These are phyloP conservation scores for Colletotrichum shisoi DNA, from an alignment of 2,329 filamentous ascomycete species.

Conservation along the genomic window DNA sequence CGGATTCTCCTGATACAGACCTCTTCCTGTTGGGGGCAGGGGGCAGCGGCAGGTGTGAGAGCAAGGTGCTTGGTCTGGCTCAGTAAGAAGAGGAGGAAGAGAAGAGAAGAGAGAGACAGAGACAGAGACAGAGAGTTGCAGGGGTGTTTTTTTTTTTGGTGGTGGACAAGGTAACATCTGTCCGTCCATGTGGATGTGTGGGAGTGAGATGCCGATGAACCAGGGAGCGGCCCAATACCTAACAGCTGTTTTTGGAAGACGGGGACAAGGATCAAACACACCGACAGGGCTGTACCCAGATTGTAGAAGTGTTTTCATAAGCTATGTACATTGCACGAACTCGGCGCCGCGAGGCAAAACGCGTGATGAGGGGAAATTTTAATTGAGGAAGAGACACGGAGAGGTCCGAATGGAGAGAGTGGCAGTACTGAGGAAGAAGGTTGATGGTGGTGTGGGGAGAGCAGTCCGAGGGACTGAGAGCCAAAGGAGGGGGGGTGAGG, in stretches of 20 bases:
- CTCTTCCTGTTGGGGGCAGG: constrained; percentile 47
- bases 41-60: constrained; percentile 42
- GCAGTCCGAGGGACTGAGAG: constrained; percentile 38
- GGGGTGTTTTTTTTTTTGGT: constrained; percentile 32
- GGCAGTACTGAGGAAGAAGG: constrained; percentile 20
- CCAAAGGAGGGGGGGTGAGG: not conserved
- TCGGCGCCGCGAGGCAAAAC: constrained; percentile 16
- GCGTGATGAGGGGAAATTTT: constrained; percentile 26
- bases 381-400: constrained; percentile 32
- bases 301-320: constrained; percentile 36
- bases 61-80: constrained; percentile 38
- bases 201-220: constrained; percentile 46
- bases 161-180: constrained; percentile 51
- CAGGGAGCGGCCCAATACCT: constrained; percentile 43
- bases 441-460: constrained; percentile 39
- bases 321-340: constrained; percentile 38
- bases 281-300: constrained; percentile 43
- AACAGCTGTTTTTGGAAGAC: constrained; percentile 46
- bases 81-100: constrained; percentile 8
- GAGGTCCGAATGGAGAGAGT: constrained; percentile 25
- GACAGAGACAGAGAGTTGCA: constrained; percentile 33
- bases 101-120: constrained; percentile 16
- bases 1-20: constrained; percentile 59
- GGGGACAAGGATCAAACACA: constrained; percentile 45
- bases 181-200: constrained; percentile 52